Conservation (phyloP, 768 basidiomycete species). For the Boletus coccyginus region DNA sequence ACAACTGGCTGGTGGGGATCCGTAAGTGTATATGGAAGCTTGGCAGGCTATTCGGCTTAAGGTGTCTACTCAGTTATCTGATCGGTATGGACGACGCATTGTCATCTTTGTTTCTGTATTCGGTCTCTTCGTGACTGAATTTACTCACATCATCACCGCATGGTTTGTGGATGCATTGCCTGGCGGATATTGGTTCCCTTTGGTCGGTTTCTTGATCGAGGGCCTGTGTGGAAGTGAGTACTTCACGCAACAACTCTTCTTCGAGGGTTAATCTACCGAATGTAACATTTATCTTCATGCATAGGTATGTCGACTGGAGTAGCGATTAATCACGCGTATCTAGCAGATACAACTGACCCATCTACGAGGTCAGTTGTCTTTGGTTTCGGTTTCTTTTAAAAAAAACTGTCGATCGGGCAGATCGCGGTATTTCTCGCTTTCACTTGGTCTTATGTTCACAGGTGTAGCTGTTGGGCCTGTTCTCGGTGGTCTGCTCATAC, state of each 20-base stretch:
- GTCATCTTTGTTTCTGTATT: conserved; percentile 60
- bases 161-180: conserved; percentile 59
- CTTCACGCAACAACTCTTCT: background rate
- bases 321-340: conserved; percentile 61
- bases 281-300: conserved; percentile 5
- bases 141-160: conserved; percentile 65
- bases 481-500: conserved; percentile 65
- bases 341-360: conserved; percentile 64
- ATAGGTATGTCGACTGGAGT: conserved; percentile 49
- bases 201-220: conserved; percentile 63
- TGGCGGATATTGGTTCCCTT: conserved; percentile 78
- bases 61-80: conserved; percentile 55
- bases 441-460: conserved; percentile 62
- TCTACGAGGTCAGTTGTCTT: conserved; percentile 43
- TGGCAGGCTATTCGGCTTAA: background rate
- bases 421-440: conserved; percentile 62
- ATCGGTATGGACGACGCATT: conserved; percentile 68
- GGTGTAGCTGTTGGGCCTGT: conserved; percentile 81
- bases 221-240: conserved; percentile 69
- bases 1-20: conserved; percentile 88
- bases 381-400: conserved; percentile 1
- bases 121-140: conserved; percentile 61
- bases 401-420: conserved; percentile 33
- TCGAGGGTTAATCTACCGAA: background rate
- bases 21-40: conserved; percentile 41